Evolutionary conservation across 1,284 basidiomycete species (phyloP).

Genomic region (Pterulicium gracile): DNA sequence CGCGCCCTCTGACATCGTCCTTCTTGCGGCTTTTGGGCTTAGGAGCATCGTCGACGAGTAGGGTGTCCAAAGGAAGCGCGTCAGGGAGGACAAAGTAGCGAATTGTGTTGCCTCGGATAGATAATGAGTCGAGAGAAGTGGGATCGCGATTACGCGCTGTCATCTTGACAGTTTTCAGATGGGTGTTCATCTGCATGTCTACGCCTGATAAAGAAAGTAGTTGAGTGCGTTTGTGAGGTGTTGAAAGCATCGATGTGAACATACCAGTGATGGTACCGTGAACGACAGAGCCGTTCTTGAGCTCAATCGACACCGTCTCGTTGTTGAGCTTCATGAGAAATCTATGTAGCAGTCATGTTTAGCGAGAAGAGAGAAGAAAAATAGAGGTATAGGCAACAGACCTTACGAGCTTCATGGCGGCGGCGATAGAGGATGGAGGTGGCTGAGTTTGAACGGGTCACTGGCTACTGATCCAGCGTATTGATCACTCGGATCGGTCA

Average conservation of each 20-base stretch:
- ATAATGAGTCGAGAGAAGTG: slow-evolving; percentile 74
- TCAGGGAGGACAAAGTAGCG: slow-evolving; percentile 95
- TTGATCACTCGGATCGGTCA: too few relatives aligned
- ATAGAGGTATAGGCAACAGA: slow-evolving; percentile 13
- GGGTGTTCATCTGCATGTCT: slow-evolving; percentile 97
- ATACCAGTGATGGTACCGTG: slow-evolving; percentile 96
- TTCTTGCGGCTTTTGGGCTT: slow-evolving; percentile 89
- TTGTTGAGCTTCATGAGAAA: slow-evolving; percentile 99
- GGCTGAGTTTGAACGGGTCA: slow-evolving; percentile 1
- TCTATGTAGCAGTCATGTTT: slow-evolving; percentile 39
- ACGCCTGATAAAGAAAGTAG: slow-evolving; percentile 46
- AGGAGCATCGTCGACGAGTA: slow-evolving; percentile 95
- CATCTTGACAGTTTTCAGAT: slow-evolving; percentile 96
- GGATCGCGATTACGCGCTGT: slow-evolving; percentile 83
- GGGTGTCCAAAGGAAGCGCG: slow-evolving; percentile 90
- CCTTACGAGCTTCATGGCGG: slow-evolving; percentile 35
- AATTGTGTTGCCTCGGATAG: slow-evolving; percentile 89
- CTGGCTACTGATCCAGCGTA: too few relatives aligned
- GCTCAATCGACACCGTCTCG: slow-evolving; percentile 96
- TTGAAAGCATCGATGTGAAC: slow-evolving; percentile 15
- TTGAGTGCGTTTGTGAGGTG: slow-evolving; percentile 3
- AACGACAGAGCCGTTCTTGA: slow-evolving; percentile 94
- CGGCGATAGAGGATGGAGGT: neutral
- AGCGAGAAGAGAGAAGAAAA: slow-evolving; percentile 5
- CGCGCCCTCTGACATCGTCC: slow-evolving; percentile 57